Base-by-base conservation (phyloP, 441 rosid species). In the Brassica hybrid region DNA sequence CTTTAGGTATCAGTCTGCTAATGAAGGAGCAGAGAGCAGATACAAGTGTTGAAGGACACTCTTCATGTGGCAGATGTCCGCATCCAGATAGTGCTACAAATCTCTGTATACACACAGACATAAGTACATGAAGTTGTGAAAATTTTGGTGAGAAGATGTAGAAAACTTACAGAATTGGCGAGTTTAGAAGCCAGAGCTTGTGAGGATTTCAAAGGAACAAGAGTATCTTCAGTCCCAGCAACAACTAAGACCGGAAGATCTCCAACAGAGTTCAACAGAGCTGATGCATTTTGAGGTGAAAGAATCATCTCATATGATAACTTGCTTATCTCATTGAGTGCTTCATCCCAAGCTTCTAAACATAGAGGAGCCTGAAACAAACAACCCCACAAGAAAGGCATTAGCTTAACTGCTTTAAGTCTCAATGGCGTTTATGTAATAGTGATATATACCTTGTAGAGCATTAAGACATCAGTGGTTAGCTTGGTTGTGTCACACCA, bases 41-140 rank as follows among this genome's bases (percentile, higher is more conserved):
- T 68, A 90, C 87, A 70, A 94, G 84, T 73, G 89, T 89, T 82
- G 86, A 82, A 25, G 98, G 96, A 86, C 97, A 87, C 84, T 94
- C 98, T 81, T 92, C 98, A 0, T 94, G 98, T 13, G 97, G 98
- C 62, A 94, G 89, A 82, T 94, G 97, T 58, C 98, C 98, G 30
- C 97, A 92, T 66, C 97, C 92, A 1, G 93, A 88, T 83, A 92
- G 89, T 6, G 92, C 90, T 52, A 94, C 93, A 52, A 92, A 84
- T 85, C 97, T 92, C 97, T 94, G 97, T 85, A 3, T 3, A 0
- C 41, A 19, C 23, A 57, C 60, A 64, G 18, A 69, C 25, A 12
- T n/a, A n/a, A n/a, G n/a, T n/a, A n/a, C n/a, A n/a, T n/a, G n/a
- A n/a, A n/a, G n/a, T n/a, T n/a, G n/a, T n/a, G n/a, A n/a, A n/a